These are phyloP conservation scores for Hymenoscyphus salicellus DNA, from an alignment of 2,329 filamentous ascomycete species.

Conservation along the genomic window DNA sequence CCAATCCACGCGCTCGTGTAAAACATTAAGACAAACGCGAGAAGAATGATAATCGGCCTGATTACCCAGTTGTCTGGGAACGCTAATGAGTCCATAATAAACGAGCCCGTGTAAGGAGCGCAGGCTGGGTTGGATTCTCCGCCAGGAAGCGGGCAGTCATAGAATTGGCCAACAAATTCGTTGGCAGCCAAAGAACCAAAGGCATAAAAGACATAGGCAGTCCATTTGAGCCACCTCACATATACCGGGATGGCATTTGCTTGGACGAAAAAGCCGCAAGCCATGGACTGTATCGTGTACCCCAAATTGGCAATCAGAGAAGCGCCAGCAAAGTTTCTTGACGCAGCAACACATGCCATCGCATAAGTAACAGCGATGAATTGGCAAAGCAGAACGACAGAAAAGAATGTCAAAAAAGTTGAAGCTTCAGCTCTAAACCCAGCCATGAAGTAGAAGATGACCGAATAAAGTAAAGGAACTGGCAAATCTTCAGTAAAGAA, in stretches of 20 bases:
- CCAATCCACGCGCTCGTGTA: conserved; percentile 58
- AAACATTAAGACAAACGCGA: conserved; percentile 63
- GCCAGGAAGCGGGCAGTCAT: conserved; percentile 64
- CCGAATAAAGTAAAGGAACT: conserved; percentile 66
- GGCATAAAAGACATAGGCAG: conserved; percentile 63
- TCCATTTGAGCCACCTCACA: conserved; percentile 74
- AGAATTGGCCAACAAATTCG: conserved; percentile 70
- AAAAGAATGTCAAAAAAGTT: conserved; percentile 72
- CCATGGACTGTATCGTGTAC: conserved; percentile 71
- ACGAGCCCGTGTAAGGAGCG: conserved; percentile 64
- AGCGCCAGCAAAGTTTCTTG: conserved; percentile 66
- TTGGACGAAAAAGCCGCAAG: conserved; percentile 75
- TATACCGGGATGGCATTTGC: conserved; percentile 71
- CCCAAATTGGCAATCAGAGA: conserved; percentile 69
- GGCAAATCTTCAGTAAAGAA: conserved; percentile 70
- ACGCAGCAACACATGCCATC: conserved; percentile 62
- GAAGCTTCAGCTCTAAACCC: conserved; percentile 62
- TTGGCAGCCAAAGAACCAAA: conserved; percentile 71
- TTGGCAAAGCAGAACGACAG: conserved; percentile 65
- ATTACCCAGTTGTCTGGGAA: conserved; percentile 66
- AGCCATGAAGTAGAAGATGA: conserved; percentile 76
- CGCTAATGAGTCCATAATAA: conserved; percentile 66
- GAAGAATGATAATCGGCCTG: conserved; percentile 60
- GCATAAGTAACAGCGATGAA: conserved; percentile 73
- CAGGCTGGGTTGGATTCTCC: conserved; percentile 64